Evolutionary conservation across 2,329 filamentous ascomycete genomes (phyloP).

Genomic region (Bisporella sp.): DNA sequence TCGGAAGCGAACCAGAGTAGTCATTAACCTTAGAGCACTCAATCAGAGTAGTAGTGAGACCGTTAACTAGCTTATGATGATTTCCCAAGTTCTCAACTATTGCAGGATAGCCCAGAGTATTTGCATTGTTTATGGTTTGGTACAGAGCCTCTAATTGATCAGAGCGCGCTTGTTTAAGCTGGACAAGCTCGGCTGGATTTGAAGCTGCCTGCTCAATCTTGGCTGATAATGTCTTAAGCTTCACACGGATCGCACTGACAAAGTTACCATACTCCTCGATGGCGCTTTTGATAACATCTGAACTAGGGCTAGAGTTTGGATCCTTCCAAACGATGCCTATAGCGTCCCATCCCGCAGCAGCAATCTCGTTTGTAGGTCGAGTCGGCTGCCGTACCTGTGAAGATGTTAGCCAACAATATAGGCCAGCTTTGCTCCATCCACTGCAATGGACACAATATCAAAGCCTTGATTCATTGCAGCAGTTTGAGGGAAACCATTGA

Average conservation of each 20-base stretch:
- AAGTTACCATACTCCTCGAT: constrained; percentile 26
- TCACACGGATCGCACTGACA: constrained; percentile 21
- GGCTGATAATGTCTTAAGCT: constrained; percentile 22
- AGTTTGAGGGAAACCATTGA: neutral
- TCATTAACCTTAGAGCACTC: constrained; percentile 46
- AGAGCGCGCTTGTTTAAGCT: constrained; percentile 35
- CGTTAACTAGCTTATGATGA: constrained; percentile 49
- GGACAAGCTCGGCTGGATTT: constrained; percentile 24
- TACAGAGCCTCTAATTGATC: constrained; percentile 42
- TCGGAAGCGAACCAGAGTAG: constrained; percentile 46
- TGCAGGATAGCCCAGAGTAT: constrained; percentile 46
- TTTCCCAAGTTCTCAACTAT: constrained; percentile 52
- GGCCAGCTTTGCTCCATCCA: no score
- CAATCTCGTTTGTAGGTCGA: constrained; percentile 36
- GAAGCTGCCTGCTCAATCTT: constrained; percentile 21
- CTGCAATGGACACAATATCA: no score
- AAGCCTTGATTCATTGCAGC: no score
- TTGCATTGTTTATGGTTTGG: constrained; percentile 45
- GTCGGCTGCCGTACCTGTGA: constrained; percentile 21
- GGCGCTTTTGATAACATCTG: constrained; percentile 21
- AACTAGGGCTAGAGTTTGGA: constrained; percentile 22
- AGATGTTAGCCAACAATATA: constrained; percentile 1
- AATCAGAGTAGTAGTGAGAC: constrained; percentile 46
- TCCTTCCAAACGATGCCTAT: constrained; percentile 44
- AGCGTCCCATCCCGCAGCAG: constrained; percentile 46